Base-by-base conservation (phyloP, 1,284 basidiomycete species). In the Phellopilus nigrolimitatus region DNA sequence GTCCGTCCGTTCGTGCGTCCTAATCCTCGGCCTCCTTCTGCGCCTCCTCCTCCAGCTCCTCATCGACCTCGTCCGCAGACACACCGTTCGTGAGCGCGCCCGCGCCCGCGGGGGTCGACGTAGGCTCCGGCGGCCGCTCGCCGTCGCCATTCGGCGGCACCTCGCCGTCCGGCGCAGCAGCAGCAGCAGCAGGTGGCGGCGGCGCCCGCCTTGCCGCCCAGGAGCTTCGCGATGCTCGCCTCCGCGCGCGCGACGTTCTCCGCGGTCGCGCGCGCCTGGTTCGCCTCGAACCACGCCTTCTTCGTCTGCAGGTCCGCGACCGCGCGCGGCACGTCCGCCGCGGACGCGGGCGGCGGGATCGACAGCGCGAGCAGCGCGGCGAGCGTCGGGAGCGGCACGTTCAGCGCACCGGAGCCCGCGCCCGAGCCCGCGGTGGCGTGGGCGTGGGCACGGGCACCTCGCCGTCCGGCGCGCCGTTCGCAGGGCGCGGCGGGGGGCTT, bases 281-380 rank as follows among this genome's bases (percentile, higher is more conserved):
- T 88, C 10, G 79, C 82, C 65, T 90, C 82, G 66, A 86, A 98
- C 94, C 95, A 99, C 38, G 87, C 79, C 71, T 92, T 94, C 79
- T 99, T 99, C 51, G 83, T 91, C 70, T 89, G 88, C 53, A 99
- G 75, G 65, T 97, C 91, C 63, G 91, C 87, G 55, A 99, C 76
- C 31, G 93, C 83, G 48, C 91, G 87, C 46, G 83, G 77, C 28
- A 95, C 77, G 63, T 99, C 95, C 10, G 78, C 74, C 42, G 79
- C 70, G 37, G 84, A 85, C 7, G 83, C 75, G 0, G 97, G 97
- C 19, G 94, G 90, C 24, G 93, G 84, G 63, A 99, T 98, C 47
- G 91, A 92, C 28, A 99, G 78, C 12, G 82, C 74, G 52, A 97
- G 78, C 42, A 99, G 80, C 1, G 95, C 95, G 37, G 87, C 79